A percentile compares a stretch with the other conserved stretches of the same genome.
Conservation (phyloP, 805 yeast species). For the Wickerhamomyces silvicola region DNA sequence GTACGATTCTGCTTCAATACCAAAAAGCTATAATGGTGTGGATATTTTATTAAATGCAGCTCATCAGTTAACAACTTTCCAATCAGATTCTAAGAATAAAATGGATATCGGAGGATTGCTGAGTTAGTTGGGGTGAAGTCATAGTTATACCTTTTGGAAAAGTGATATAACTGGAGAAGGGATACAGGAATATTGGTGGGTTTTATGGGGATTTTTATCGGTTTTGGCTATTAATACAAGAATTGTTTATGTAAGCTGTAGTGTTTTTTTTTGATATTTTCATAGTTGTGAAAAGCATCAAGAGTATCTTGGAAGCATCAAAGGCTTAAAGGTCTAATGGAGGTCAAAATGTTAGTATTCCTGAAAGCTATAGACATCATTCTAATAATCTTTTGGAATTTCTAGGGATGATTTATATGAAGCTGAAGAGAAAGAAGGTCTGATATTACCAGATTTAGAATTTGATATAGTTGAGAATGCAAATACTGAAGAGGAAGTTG, state of each 20-base stretch:
- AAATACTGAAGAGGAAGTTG: constrained; percentile 3
- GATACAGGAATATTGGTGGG: no score
- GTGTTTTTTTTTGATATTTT: no score
- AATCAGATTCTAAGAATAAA: constrained; percentile 9
- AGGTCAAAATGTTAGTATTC: constrained; percentile 5
- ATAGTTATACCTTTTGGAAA: no score
- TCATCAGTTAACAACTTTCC: constrained; percentile 16
- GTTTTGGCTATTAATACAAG: no score
- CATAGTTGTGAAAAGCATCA: no score
- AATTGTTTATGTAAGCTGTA: no score
- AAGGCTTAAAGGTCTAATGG: constrained; percentile 6
- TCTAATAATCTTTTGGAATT: constrained; percentile 6
- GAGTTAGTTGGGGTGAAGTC: constrained; percentile 3
- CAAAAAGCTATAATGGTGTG: constrained; percentile 17
- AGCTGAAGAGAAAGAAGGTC: constrained; percentile 11
- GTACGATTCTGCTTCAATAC: constrained; percentile 8
- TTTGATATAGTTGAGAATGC: constrained; percentile 20
- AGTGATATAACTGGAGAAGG: no score
- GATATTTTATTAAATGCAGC: constrained; percentile 22
- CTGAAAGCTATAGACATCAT: neutral
- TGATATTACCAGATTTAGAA: constrained; percentile 19
- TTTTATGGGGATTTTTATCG: neutral
- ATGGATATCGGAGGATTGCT: constrained; percentile 17
- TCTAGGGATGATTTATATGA: constrained; percentile 19
- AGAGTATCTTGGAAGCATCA: neutral